Base-by-base conservation (phyloP, 768 basidiomycete genomes). In the Albatrellus ellisii region DNA sequence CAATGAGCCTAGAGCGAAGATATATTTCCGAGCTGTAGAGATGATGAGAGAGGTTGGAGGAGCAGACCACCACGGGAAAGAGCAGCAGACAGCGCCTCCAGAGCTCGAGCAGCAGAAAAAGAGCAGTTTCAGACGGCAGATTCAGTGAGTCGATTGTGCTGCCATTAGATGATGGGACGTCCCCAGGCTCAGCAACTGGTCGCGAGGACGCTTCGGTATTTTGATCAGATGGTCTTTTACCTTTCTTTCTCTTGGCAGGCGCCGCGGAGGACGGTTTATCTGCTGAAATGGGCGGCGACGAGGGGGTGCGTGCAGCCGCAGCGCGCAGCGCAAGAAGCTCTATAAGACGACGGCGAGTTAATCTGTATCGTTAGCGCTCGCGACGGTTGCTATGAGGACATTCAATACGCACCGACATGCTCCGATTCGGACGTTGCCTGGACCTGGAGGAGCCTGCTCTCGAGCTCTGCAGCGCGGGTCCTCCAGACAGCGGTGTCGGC, bases 81-180 rank as follows among this genome's bases (percentile, higher is more conserved):
- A 14, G 3, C 9, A 2, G 38, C 18, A 4, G 42, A 20, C 28
- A 41, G 25, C 10, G 14, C 22, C 12, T 49, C 38, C 12, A 49
- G 26, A 4, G 35, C 22, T 6, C 38, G 46, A 49, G 39, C n/a
- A 42, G 42, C 4, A 46, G 39, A 28, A 49, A 43, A 39, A 49
- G 37, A 1, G 14, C n/a, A 27, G 18, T 17, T n/a, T n/a, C n/a
- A n/a, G n/a, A n/a, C n/a, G n/a, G n/a, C n/a, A n/a, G n/a, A n/a
- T n/a, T n/a, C n/a, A n/a, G n/a, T n/a, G n/a, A n/a, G n/a, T n/a
- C n/a, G n/a, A n/a, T n/a, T n/a, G n/a, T n/a, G n/a, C n/a, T n/a
- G n/a, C n/a, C n/a, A n/a, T n/a, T n/a, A n/a, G n/a, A n/a, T n/a
- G n/a, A n/a, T n/a, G n/a, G n/a, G n/a, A n/a, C n/a, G n/a, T n/a